Evolutionary conservation across 495 filamentous ascomycete genomes (phyloP), one percentile per base, ranked within the genome.

Genomic region (Opeltia flavorubescens): DNA sequence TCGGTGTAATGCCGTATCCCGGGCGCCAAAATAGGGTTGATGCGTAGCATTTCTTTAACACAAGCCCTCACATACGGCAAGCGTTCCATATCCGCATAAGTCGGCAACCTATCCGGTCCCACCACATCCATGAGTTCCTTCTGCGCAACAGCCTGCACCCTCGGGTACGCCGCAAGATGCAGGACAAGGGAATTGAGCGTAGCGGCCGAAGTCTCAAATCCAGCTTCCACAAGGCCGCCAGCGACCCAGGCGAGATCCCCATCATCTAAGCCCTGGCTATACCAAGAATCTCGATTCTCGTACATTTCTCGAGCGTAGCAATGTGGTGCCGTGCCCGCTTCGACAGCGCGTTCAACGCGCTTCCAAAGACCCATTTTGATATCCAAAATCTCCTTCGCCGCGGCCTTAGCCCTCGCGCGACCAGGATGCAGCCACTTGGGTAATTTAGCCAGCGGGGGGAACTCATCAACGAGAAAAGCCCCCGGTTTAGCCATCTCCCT

Each of bases 11-110:
- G 35, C 12, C 12, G n/a, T 30, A 44, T 34, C 44, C 50, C 62
- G 55, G 46, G 69, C 44, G 70, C 55, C 2, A 65, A 60, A 4
- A 71, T 58, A 3, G 68, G 67, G 11, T 68, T 59, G 68, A 67
- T 73, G 0, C 71, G 62, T 18, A 74, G 56, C 1, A 64, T 62
- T 48, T 75, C 71, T 4, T 70, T 66, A 7, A 70, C 58, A 7
- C 71, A 57, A 11, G 69, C 69, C 23, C 60, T 48, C 0, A 69
- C 47, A 20, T 67, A 71, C 20, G 64, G 57, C 0, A 75, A 49
- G 5, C 55, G 57, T 5, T 51, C 49, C 23, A 70, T 40, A 52
- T 74, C 69, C 7, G 36, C 36, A 15, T 7, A 40, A 6, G 36
- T 40, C 8, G 36, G 36, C 20, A 15, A 6, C 9, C 38, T 20